Evolutionary conservation across 148 eudicot genomes (phyloP).

Genomic region (Limonium bicolor): DNA sequence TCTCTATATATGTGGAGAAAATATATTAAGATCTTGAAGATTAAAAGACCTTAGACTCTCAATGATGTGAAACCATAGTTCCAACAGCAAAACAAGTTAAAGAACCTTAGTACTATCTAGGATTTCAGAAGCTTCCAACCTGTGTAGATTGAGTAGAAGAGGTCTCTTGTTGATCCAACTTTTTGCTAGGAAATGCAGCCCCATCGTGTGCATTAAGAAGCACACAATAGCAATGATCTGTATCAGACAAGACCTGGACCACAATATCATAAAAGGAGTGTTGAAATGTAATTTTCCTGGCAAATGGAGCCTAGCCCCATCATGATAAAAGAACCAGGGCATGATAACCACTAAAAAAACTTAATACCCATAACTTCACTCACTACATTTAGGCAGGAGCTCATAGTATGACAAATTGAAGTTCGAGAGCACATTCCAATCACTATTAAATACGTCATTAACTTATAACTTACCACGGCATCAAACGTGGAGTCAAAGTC

Average conservation of each 20-base stretch:
- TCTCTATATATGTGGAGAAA: too few relatives aligned
- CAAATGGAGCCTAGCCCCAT: too few relatives aligned
- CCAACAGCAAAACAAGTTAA: background rate
- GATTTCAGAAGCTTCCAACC: conserved; percentile 24
- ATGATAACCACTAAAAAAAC: too few relatives aligned
- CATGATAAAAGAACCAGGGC: too few relatives aligned
- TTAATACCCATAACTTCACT: too few relatives aligned
- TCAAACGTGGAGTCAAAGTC: conserved; percentile 98
- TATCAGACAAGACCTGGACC: conserved; percentile 92
- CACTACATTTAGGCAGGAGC: too few relatives aligned
- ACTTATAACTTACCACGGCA: conserved; percentile 52
- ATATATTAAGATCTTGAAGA: too few relatives aligned
- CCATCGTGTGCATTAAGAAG: conserved; percentile 86
- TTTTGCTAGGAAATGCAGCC: conserved; percentile 79
- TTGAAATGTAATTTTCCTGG: background rate
- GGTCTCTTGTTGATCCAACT: conserved; percentile 13
- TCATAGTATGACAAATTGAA: too few relatives aligned
- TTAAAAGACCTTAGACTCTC: too few relatives aligned
- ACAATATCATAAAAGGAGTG: background rate
- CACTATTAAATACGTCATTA: too few relatives aligned
- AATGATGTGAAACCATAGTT: too few relatives aligned
- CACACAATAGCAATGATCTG: conserved; percentile 95
- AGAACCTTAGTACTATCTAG: conserved; percentile 49
- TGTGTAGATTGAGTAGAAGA: conserved; percentile 20
- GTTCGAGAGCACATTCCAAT: too few relatives aligned